These are phyloP conservation scores for Suhomyces atakaporum DNA, from an alignment of 1,139 yeast species.

Conservation along the genomic window DNA sequence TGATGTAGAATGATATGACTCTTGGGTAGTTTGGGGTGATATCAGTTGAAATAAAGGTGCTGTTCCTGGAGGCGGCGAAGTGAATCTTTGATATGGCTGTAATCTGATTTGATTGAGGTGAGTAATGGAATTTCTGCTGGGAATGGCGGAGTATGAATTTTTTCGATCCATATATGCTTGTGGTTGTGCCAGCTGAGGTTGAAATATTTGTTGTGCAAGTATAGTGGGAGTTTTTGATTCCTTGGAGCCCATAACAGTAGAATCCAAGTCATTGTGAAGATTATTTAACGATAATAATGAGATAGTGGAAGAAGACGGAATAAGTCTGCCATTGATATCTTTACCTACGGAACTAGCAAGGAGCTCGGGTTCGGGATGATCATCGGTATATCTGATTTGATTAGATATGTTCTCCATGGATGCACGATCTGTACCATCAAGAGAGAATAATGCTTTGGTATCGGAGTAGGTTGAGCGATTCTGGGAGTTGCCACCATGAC, in stretches of 20 bases:
- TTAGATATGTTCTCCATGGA: constrained; percentile 5
- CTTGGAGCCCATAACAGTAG: constrained; percentile 4
- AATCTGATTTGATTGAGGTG: constrained; percentile 35
- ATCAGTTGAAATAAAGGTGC: constrained; percentile 6
- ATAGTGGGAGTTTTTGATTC: neutral
- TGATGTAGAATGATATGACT: constrained; percentile 20
- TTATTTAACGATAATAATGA: constrained; percentile 51
- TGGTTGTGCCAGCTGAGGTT: constrained; percentile 9
- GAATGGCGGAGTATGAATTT: constrained; percentile 26
- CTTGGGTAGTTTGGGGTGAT: constrained; percentile 11
- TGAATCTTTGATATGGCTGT: constrained; percentile 39
- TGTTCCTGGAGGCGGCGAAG: constrained; percentile 27
- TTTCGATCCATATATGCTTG: constrained; percentile 23
- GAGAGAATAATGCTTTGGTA: constrained; percentile 9
- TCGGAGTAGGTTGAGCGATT: constrained; percentile 1
- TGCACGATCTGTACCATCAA: constrained; percentile 6
- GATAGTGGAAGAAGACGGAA: constrained; percentile 57
- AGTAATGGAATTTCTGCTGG: constrained; percentile 35
- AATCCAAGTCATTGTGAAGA: constrained; percentile 16
- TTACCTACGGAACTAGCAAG: constrained; percentile 58
- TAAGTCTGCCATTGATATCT: constrained; percentile 49
- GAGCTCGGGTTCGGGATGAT: constrained; percentile 55
- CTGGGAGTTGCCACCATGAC: neutral
- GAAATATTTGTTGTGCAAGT: constrained; percentile 3
- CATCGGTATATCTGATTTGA: constrained; percentile 24